Base-by-base conservation (phyloP, 2,329 filamentous ascomycete species). In the Calonectria leucothoes region DNA sequence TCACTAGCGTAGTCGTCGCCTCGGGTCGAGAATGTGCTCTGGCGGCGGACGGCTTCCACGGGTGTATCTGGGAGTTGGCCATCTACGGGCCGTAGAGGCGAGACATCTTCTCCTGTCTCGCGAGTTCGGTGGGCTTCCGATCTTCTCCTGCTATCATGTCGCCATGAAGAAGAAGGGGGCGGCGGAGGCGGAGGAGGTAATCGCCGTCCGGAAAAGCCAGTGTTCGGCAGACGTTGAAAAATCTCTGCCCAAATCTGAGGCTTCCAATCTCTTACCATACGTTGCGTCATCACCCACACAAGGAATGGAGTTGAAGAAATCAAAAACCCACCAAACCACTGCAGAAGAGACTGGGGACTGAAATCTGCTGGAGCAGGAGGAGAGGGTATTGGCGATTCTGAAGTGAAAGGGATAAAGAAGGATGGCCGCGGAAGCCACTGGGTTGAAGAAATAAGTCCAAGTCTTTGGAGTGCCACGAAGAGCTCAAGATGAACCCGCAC, bases 361-460 rank as follows among this genome's bases (percentile, higher is more conserved):
- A 89, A 79, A 3, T 85, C 84, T 5, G 82, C 74, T 0, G 85
- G 84, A 0, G 85, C 81, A 2, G 87, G 86, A 2, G 89, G 89
- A 0, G 87, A 81, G 1, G 84, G 80, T 33, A 91, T 87, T 0
- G 89, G 89, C 0, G 90, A 91, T 15, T 85, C 82, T 10, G 83
- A 77, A 15, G 88, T 87, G 61, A 91, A 91, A 0, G 90, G 90
- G 23, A 92, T 78, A 75, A 91, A 91, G 79, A 88, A 92, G 6
- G 81, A 83, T 45, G 83, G 82, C 10, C 79, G 81, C 0, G 90
- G 90, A 3, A 91, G 81, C 81, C 81, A 81, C 10, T 82, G 82
- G 15, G 76, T 83, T 15, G 82, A 80, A 0, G 88, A 82, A 52
- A 88, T 82, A 17, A 92, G 81, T 8, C 87, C 87, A 10, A 89